These are phyloP conservation scores for Fusarium nodosum DNA, from an alignment of 2,329 filamentous ascomycete species.

Conservation along the genomic window DNA sequence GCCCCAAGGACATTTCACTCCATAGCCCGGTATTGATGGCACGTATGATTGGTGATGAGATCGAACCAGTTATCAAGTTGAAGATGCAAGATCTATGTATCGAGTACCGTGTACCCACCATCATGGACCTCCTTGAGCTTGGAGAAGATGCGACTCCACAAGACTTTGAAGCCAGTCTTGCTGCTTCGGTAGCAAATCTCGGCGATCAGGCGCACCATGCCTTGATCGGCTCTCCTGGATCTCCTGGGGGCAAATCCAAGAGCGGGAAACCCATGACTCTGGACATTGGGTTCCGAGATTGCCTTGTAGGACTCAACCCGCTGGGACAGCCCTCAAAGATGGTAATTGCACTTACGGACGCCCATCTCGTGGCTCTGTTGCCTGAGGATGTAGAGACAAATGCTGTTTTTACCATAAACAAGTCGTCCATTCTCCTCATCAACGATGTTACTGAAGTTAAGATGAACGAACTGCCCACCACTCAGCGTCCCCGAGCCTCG, in stretches of 20 bases:
- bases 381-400: conserved; percentile 75
- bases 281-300: conserved; percentile 84
- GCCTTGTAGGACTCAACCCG: conserved; percentile 87
- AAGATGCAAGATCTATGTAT: conserved; percentile 85
- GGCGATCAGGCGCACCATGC: conserved; percentile 72
- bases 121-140: conserved; percentile 83
- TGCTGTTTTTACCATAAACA: conserved; percentile 77
- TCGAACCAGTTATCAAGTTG: conserved; percentile 90
- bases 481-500: conserved; percentile 49
- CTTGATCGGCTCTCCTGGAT: conserved; percentile 52
- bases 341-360: conserved; percentile 82
- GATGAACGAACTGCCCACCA: conserved; percentile 24
- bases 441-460: conserved; percentile 72
- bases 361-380: conserved; percentile 76
- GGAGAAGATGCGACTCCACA: conserved; percentile 75
- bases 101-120: conserved; percentile 89
- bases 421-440: conserved; percentile 85
- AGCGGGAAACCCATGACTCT: conserved; percentile 72
- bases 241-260: conserved; percentile 49
- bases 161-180: conserved; percentile 80
- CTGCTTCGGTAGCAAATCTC: conserved; percentile 83
- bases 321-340: conserved; percentile 80
- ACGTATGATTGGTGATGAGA: conserved; percentile 91
- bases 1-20: conserved; percentile 47
- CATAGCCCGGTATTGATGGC: conserved; percentile 78